phyloP scores from a whole-genome alignment of 768 basidiomycete species.

The Pseudohyphozyma bogoriensis region DNA sequence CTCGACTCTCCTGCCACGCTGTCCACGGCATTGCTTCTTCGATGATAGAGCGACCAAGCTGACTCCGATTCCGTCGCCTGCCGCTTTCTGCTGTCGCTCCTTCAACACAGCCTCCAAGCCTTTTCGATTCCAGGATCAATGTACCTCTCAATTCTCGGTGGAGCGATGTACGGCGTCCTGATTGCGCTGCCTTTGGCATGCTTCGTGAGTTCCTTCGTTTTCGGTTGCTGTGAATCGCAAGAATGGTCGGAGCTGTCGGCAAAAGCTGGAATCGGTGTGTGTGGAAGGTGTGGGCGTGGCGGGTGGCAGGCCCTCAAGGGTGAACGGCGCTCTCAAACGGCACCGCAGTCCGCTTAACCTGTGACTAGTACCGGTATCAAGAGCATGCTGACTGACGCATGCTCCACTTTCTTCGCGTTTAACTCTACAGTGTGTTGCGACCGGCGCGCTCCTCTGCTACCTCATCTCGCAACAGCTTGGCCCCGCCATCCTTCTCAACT shows the following conservation, averaged over 20 bases:
- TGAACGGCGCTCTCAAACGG: no score
- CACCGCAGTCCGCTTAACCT: no score
- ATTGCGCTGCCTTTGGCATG: slow-evolving; percentile 82
- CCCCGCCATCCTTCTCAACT: slow-evolving; percentile 75
- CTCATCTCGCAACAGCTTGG: slow-evolving; percentile 83
- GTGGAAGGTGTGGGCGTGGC: no score
- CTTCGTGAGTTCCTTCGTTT: slow-evolving; percentile 41
- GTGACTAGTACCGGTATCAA: no score
- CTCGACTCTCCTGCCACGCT: no score
- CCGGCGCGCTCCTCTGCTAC: slow-evolving; percentile 85
- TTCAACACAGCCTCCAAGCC: slow-evolving; percentile 63
- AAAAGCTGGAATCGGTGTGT: no score
- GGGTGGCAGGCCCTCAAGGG: no score
- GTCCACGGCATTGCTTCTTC: no score
- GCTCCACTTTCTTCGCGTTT: no score
- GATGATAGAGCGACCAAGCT: no score
- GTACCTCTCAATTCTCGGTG: slow-evolving; percentile 91
- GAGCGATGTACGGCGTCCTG: slow-evolving; percentile 86
- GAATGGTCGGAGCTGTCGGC: neutral
- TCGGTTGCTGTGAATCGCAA: no score
- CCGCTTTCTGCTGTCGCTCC: neutral
- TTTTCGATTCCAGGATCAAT: slow-evolving; percentile 95
- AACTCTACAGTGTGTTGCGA: slow-evolving; percentile 57
- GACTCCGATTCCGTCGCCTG: neutral
- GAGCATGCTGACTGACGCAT: no score